A percentile compares a stretch with the other conserved stretches of the same genome.
These are phyloP conservation scores for Leccinum uliginosum DNA, from an alignment of 768 basidiomycete species.

Conservation along the genomic window DNA sequence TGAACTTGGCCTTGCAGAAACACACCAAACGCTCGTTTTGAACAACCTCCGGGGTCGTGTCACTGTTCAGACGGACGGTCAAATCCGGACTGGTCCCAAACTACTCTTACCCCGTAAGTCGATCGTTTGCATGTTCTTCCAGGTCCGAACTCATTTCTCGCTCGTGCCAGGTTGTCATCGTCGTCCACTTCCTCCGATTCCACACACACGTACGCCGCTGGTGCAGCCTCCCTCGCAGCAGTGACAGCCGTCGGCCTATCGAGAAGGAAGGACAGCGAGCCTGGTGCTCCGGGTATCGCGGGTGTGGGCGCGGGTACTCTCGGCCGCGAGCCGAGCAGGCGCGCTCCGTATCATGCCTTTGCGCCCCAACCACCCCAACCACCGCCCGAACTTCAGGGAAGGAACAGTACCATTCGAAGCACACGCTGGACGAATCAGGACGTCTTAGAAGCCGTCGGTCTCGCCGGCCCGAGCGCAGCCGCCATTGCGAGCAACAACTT, in stretches of 20 bases:
- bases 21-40: conserved; percentile 95
- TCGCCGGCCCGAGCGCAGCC: conserved; percentile 10
- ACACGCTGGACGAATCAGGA: conserved; percentile 24
- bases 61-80: conserved; percentile 95
- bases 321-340: conserved; percentile 26
- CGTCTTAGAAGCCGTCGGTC: conserved; percentile 26
- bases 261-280: conserved; percentile 28
- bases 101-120: conserved; percentile 5
- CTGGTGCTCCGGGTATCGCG: conserved; percentile 38
- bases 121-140: not conserved
- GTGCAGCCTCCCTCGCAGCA: conserved; percentile 18
- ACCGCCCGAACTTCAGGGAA: conserved; percentile 14
- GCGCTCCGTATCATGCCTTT: conserved; percentile 37
- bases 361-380: conserved; percentile 23
- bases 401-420: conserved; percentile 14
- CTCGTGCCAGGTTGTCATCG: not conserved
- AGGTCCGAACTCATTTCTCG: not conserved
- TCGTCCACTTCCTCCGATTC: not conserved
- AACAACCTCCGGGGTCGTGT: conserved; percentile 97
- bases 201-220: conserved; percentile 25
- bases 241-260: conserved; percentile 18
- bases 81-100: conserved; percentile 76
- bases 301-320: conserved; percentile 33
- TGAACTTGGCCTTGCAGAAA: conserved; percentile 97
- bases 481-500: not conserved